Base-by-base conservation (phyloP, 2,329 filamentous ascomycete species). In the Hymenoscyphus albidus region DNA sequence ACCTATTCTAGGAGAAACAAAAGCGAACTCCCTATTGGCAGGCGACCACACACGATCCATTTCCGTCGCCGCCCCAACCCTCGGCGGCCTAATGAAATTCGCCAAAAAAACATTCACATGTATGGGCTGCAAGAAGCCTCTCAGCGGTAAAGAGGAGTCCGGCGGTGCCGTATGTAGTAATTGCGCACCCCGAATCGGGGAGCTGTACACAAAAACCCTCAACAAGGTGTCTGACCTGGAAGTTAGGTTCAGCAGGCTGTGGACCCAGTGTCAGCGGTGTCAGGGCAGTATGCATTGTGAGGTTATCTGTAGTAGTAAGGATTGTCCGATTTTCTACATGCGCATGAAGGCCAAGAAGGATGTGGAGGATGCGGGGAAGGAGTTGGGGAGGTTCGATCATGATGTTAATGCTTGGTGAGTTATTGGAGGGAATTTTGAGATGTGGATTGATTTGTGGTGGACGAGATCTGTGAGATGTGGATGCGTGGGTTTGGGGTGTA, bases 291-390 rank as follows among this genome's bases (percentile, higher is more conserved):
- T 99, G 85, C 95, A 99, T 79, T 95, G 92, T 77, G 95, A 99
- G 78, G 96, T 99, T 62, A 98, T 99, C 71, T 99, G 95, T 81
- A 93, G 90, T 68, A 94, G 90, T 76, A 91, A 93, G 77, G 95
- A 99, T 80, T 99, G 95, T 76, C 95, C 95, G 0, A 99, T 99
- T 74, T 99, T 99, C 78, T 99, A 99, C 78, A 99, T 99, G 95
- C 88, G 95, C 4, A 99, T 99, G 95, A 99, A 99, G 83, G 94
- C 94, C 39, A 96, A 97, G 85, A 99, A 99, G 82, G 95, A 99
- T 76, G 88, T 98, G 48, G 94, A 98, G 77, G 95, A 99, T 79
- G 89, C 89, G 1, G 92, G 93, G 64, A 96, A 92, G 80, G 95
- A 99, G 77, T 78, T 99, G 73, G 85, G 85, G 71, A 83, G 95